A percentile compares a stretch with the other conserved stretches of the same genome.
Evolutionary conservation across 108 stramenopile species (phyloP).

Genomic region (Fragilariopsis cylindrus): DNA sequence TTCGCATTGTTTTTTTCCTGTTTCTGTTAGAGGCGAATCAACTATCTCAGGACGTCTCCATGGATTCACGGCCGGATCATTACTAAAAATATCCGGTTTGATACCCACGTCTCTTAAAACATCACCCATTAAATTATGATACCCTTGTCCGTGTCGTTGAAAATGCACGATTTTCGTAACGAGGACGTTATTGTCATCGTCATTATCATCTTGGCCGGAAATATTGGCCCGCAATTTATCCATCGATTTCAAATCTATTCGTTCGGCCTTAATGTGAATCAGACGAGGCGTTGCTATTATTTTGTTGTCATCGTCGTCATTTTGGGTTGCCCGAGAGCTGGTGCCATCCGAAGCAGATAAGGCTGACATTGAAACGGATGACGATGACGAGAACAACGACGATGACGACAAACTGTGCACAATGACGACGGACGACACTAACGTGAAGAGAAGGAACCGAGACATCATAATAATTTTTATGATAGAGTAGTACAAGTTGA

Average conservation of each 20-base stretch:
- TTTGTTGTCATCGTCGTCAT: no score
- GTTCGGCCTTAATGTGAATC: conserved; percentile 12
- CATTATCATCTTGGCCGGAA: background rate
- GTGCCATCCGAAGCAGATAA: no score
- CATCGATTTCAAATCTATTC: background rate
- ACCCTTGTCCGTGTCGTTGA: conserved; percentile 72
- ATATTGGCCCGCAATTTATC: background rate
- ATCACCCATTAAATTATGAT: conserved; percentile 64
- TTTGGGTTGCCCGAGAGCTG: no score
- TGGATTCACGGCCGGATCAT: conserved; percentile 54
- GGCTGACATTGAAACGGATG: no score
- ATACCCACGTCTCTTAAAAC: conserved; percentile 43
- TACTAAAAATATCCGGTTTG: conserved; percentile 39
- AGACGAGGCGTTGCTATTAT: background rate
- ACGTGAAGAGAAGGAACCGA: no score
- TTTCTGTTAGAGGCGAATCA: conserved; percentile 59
- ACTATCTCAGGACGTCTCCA: conserved; percentile 53
- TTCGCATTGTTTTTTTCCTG: conserved; percentile 47
- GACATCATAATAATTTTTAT: no score
- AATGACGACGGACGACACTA: no score
- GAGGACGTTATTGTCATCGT: conserved; percentile 3
- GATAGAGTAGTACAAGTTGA: no score
- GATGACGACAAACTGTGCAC: no score
- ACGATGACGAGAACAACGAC: no score
- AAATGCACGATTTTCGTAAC: conserved; percentile 64